Percentiles rank a stretch among this genome's conserved stretches.
Conservation (phyloP, 768 basidiomycete species). For the Gloeophyllum trabeum region DNA sequence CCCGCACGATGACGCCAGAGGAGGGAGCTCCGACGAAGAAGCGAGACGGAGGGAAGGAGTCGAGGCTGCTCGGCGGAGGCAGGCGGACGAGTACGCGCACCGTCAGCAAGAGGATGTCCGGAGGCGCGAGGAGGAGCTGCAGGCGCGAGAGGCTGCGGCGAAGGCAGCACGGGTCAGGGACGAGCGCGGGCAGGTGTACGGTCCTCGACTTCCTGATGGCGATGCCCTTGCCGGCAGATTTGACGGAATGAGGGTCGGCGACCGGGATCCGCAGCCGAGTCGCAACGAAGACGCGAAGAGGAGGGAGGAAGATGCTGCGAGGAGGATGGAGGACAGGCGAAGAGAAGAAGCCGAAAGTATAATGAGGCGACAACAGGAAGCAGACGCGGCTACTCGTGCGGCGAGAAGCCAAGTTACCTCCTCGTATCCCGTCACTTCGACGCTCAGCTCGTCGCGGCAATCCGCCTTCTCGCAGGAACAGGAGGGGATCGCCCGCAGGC, state of each 20-base stretch:
- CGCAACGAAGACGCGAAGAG: not conserved
- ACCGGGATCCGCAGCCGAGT: slow-evolving; percentile 9
- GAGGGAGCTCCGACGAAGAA: too few species aligned
- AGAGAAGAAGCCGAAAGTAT: slow-evolving; percentile 48
- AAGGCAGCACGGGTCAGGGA: slow-evolving; percentile 8
- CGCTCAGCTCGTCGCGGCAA: not conserved
- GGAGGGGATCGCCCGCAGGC: slow-evolving; percentile 18
- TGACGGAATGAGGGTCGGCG: slow-evolving; percentile 20
- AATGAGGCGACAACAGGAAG: slow-evolving; percentile 42
- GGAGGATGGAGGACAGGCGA: slow-evolving; percentile 23
- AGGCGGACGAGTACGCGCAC: slow-evolving; percentile 11
- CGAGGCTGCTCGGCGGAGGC: slow-evolving; percentile 15
- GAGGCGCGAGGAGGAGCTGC: slow-evolving; percentile 8
- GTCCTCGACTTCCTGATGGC: too few species aligned
- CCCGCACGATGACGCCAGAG: too few species aligned
- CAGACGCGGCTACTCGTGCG: slow-evolving; percentile 7
- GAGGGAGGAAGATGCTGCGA: slow-evolving; percentile 25
- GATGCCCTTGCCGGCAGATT: not conserved
- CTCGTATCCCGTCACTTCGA: too few species aligned
- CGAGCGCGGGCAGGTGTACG: slow-evolving; percentile 13
- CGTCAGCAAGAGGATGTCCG: slow-evolving; percentile 21
- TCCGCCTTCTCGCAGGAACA: not conserved
- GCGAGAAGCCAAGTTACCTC: too few species aligned
- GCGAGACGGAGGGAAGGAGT: not conserved
- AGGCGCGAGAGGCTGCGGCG: slow-evolving; percentile 4